These are phyloP conservation scores for Hypocrella siamensis DNA, from an alignment of 2,329 filamentous ascomycete genomes.

Conservation along the genomic window DNA sequence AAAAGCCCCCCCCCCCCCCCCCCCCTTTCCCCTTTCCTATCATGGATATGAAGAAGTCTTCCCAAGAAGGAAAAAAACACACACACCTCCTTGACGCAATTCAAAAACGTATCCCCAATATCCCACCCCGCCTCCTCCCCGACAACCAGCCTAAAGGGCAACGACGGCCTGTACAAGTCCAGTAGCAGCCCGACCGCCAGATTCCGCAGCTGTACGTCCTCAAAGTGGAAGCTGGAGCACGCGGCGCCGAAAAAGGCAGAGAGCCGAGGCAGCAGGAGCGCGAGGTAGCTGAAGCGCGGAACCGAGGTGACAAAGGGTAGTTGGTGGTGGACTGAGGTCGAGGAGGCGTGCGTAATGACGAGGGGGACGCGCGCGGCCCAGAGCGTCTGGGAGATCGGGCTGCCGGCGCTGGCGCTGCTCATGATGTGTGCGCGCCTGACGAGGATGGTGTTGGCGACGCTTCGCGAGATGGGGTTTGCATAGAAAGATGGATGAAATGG, in stretches of 20 bases:
- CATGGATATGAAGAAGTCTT: not conserved
- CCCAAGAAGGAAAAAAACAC: not conserved
- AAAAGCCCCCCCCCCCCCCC: no score
- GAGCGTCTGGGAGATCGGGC: slow-evolving; percentile 28
- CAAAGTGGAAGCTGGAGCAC: slow-evolving; percentile 44
- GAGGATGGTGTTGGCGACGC: not conserved
- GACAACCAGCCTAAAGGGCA: slow-evolving; percentile 41
- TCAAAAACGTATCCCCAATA: slow-evolving; percentile 46
- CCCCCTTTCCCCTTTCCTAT: no score
- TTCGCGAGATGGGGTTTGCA: not conserved
- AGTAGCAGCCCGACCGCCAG: slow-evolving; percentile 37
- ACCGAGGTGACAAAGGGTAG: slow-evolving; percentile 36
- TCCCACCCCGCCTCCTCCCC: slow-evolving; percentile 41
- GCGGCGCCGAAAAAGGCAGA: slow-evolving; percentile 34
- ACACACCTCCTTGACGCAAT: slow-evolving; percentile 45
- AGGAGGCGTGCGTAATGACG: slow-evolving; percentile 33
- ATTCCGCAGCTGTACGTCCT: slow-evolving; percentile 35
- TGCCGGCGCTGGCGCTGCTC: slow-evolving; percentile 1
- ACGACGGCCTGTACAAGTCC: slow-evolving; percentile 37
- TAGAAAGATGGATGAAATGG: no score
- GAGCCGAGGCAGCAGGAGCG: slow-evolving; percentile 39
- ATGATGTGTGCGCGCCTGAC: slow-evolving; percentile 3
- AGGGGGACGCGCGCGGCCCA: slow-evolving; percentile 40
- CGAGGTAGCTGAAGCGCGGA: slow-evolving; percentile 44
- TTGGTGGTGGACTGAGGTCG: slow-evolving; percentile 13